These are phyloP conservation scores for Casuarina cunninghamiana DNA, from an alignment of 306 rosid species.

Conservation along the genomic window DNA sequence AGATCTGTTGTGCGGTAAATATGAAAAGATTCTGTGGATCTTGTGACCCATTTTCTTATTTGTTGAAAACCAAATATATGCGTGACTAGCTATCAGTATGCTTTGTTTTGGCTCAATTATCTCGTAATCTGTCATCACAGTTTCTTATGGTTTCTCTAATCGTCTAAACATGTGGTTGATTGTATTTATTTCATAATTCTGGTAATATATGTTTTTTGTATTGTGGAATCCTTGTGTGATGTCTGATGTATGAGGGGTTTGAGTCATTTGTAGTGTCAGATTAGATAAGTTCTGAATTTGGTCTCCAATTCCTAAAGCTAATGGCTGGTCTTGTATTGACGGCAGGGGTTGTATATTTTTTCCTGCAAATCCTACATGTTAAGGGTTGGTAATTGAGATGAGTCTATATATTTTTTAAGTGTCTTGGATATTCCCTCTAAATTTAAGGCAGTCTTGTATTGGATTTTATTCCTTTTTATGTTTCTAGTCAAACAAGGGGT, in stretches of 20 bases:
- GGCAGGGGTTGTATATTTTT: no score
- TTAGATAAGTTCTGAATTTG: no score
- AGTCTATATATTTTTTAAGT: background rate
- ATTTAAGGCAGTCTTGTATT: background rate
- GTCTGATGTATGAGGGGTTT: no score
- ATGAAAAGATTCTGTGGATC: conserved; percentile 1
- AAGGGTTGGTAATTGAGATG: background rate
- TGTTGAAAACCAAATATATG: background rate
- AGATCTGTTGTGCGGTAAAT: background rate
- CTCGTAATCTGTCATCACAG: background rate
- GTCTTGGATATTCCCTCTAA: background rate
- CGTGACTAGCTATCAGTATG: background rate
- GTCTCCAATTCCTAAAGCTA: no score
- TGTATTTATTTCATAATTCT: background rate
- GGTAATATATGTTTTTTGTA: background rate
- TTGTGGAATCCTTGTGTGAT: no score
- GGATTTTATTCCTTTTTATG: background rate
- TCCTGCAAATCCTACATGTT: background rate
- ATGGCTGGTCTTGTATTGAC: no score
- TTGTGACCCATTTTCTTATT: background rate
- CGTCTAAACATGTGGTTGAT: background rate
- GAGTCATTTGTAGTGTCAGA: no score
- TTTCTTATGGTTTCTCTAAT: background rate
- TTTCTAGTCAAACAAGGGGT: no score
- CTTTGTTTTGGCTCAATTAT: conserved; percentile 13